Evolutionary conservation across 2,329 filamentous ascomycete species (phyloP).

Genomic region (Hypoxylon sp.): DNA sequence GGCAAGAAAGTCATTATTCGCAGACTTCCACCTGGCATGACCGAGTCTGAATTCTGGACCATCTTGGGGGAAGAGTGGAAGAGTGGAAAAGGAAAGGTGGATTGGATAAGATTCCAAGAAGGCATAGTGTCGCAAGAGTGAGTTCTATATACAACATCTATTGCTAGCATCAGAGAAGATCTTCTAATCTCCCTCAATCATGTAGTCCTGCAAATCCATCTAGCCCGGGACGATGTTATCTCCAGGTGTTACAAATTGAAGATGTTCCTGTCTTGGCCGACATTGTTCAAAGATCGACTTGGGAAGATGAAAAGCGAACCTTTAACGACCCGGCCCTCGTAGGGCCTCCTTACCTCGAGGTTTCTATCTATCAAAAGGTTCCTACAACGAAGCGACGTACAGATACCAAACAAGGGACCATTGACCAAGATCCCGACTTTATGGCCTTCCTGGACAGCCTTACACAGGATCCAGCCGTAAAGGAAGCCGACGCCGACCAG

Average conservation of each 20-base stretch:
- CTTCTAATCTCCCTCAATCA: slow-evolving; percentile 16
- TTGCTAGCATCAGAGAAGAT: slow-evolving; percentile 21
- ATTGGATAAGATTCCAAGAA: slow-evolving; percentile 79
- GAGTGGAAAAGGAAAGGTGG: slow-evolving; percentile 82
- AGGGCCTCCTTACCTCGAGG: slow-evolving; percentile 84
- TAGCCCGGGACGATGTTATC: slow-evolving; percentile 82
- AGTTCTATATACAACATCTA: slow-evolving; percentile 51
- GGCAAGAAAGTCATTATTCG: slow-evolving; percentile 89
- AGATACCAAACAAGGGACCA: slow-evolving; percentile 91
- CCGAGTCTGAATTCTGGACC: slow-evolving; percentile 79
- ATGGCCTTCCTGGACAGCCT: slow-evolving; percentile 91
- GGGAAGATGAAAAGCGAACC: slow-evolving; percentile 87
- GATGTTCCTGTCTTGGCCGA: slow-evolving; percentile 78
- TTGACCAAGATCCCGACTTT: slow-evolving; percentile 96
- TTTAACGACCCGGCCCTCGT: slow-evolving; percentile 79
- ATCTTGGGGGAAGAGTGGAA: slow-evolving; percentile 87
- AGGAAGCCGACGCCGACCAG: slow-evolving; percentile 64
- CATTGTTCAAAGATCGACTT: slow-evolving; percentile 75
- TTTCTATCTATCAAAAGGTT: slow-evolving; percentile 85
- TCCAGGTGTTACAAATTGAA: slow-evolving; percentile 82
- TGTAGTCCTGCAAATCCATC: slow-evolving; percentile 86
- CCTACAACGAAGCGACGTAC: slow-evolving; percentile 80
- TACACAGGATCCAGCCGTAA: slow-evolving; percentile 73
- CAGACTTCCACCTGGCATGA: slow-evolving; percentile 87
- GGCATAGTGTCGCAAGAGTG: slow-evolving; percentile 89